Percentiles rank a stretch among this genome's conserved stretches.
phyloP scores from a whole-genome alignment of 768 basidiomycete species.

The Mrakia blollopis region DNA sequence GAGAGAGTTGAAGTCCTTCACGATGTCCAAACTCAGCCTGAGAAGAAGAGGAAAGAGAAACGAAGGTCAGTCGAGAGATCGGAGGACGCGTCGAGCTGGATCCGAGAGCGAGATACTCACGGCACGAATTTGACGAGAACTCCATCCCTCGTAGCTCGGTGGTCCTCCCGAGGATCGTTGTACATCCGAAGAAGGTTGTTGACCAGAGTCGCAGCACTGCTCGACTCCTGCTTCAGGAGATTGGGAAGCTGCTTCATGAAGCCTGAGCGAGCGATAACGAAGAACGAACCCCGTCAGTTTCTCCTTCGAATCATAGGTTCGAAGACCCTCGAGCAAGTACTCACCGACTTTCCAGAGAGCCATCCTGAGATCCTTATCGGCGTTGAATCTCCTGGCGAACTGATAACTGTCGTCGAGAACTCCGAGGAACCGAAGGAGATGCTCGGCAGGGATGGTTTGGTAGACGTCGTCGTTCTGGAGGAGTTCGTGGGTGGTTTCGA shows the following conservation, averaged over 20 bases:
- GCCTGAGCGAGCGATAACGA: conserved; percentile 52
- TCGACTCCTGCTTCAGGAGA: conserved; percentile 95
- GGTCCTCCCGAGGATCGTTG: conserved; percentile 78
- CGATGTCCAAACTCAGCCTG: conserved; percentile 79
- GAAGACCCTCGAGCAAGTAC: conserved; percentile 44
- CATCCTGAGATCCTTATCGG: conserved; percentile 92
- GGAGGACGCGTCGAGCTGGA: not conserved
- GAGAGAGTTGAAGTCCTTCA: conserved; percentile 85
- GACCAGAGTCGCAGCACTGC: conserved; percentile 88
- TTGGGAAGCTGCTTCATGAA: conserved; percentile 99
- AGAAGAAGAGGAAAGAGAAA: conserved; percentile 50
- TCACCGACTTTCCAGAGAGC: conserved; percentile 98
- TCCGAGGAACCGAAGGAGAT: conserved; percentile 87
- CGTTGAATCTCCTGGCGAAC: conserved; percentile 95
- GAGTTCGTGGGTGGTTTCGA: conserved; percentile 94
- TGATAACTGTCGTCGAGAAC: conserved; percentile 96
- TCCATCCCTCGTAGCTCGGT: conserved; percentile 54
- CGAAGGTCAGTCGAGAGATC: conserved; percentile 55
- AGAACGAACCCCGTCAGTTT: not conserved
- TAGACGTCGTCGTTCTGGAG: conserved; percentile 89
- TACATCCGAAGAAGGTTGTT: conserved; percentile 92
- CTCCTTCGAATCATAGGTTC: no score
- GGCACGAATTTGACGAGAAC: conserved; percentile 63
- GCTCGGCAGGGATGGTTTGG: conserved; percentile 85
- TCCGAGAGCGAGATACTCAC: conserved; percentile 50